Percentiles rank a stretch among this genome's conserved stretches.
Conservation (phyloP, 2,329 filamentous ascomycete species). For the Penicillium sp. region DNA sequence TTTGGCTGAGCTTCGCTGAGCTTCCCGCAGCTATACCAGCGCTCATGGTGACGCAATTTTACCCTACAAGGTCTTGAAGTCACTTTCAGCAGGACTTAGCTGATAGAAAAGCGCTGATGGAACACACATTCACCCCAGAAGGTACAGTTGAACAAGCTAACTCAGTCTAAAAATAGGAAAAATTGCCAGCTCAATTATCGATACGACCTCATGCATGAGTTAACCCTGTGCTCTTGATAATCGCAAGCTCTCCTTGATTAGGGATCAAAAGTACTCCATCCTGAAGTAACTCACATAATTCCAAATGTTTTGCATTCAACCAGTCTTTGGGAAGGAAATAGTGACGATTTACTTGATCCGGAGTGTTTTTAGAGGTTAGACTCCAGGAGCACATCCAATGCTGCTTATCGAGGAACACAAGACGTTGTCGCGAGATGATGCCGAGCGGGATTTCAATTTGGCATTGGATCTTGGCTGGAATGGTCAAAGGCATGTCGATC, state of each 20-base stretch:
- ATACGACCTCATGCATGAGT: background rate
- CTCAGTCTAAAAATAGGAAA: no score
- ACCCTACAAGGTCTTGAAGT: no score
- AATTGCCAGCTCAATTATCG: no score
- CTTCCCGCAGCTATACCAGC: no score
- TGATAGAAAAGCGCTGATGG: no score
- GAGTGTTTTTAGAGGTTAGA: conserved; percentile 29
- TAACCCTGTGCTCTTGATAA: background rate
- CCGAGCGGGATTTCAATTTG: background rate
- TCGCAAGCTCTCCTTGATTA: background rate
- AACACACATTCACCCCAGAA: no score
- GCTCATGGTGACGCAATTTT: no score
- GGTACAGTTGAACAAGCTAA: no score
- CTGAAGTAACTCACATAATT: background rate
- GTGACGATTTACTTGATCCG: background rate
- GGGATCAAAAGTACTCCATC: background rate
- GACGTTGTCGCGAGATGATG: background rate
- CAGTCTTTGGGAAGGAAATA: background rate
- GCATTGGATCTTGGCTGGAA: background rate
- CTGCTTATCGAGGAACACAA: conserved; percentile 3
- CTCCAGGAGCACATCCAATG: conserved; percentile 28
- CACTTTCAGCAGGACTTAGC: no score
- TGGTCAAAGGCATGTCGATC: background rate
- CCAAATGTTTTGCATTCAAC: background rate
- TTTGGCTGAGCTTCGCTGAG: no score